These are phyloP conservation scores for Dothideomycetes sp. DNA, from an alignment of 2,329 filamentous ascomycete genomes.

Conservation along the genomic window DNA sequence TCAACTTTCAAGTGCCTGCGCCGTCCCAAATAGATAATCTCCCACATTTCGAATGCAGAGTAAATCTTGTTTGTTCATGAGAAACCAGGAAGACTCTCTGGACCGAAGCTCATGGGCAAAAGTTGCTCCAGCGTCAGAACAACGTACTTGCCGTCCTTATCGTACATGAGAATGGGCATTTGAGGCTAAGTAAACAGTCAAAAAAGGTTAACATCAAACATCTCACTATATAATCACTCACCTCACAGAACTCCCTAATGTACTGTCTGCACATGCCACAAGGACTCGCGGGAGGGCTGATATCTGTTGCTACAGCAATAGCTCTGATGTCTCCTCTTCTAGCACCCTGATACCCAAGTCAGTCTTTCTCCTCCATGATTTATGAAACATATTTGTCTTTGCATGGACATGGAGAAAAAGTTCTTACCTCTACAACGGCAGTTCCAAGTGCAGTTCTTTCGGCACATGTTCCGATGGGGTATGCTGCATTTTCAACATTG, in stretches of 20 bases:
- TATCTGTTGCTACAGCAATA: slow-evolving; percentile 77
- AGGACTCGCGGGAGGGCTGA: slow-evolving; percentile 42
- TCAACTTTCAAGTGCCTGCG: too few species aligned
- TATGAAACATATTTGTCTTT: background rate
- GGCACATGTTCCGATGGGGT: slow-evolving; percentile 91
- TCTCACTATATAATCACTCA: slow-evolving; percentile 18
- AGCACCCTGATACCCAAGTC: slow-evolving; percentile 19
- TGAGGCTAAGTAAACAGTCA: slow-evolving; percentile 31
- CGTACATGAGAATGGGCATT: slow-evolving; percentile 85
- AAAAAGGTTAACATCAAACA: background rate
- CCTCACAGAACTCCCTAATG: slow-evolving; percentile 39
- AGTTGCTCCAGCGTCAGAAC: slow-evolving; percentile 59
- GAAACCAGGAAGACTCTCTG: slow-evolving; percentile 32
- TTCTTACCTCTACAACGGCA: slow-evolving; percentile 51
- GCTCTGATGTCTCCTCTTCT: slow-evolving; percentile 55
- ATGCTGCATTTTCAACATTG: slow-evolving; percentile 88
- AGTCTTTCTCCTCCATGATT: background rate
- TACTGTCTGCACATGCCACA: slow-evolving; percentile 97
- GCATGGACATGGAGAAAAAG: background rate
- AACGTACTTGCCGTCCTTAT: slow-evolving; percentile 64
- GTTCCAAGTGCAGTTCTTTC: slow-evolving; percentile 82
- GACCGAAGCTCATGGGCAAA: slow-evolving; percentile 46
- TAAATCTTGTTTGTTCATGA: background rate
- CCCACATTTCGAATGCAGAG: too few species aligned
- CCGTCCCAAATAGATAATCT: too few species aligned